Evolutionary conservation across 768 basidiomycete genomes (phyloP).

Genomic region (Russula dissimulans): DNA sequence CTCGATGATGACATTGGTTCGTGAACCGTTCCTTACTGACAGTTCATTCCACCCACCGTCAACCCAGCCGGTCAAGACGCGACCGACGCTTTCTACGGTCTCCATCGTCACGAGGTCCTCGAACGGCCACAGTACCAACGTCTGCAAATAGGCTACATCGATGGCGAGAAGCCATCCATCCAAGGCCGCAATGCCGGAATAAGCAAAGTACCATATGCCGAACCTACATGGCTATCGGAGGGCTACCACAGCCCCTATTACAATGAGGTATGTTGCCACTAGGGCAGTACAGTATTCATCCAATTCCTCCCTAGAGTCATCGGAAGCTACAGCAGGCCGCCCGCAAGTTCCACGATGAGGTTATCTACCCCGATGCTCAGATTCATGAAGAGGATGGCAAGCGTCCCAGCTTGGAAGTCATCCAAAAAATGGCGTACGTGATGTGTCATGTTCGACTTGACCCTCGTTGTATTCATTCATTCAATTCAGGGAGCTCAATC

Average conservation of each 20-base stretch:
- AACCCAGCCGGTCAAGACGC: slow-evolving; percentile 70
- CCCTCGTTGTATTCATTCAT: background rate
- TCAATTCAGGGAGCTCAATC: slow-evolving; percentile 45
- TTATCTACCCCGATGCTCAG: slow-evolving; percentile 43
- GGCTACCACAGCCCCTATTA: slow-evolving; percentile 75
- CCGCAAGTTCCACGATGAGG: slow-evolving; percentile 58
- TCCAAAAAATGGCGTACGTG: slow-evolving; percentile 73
- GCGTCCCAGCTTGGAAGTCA: slow-evolving; percentile 63
- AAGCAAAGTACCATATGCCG: slow-evolving; percentile 77
- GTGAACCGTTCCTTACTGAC: background rate
- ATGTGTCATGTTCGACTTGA: background rate
- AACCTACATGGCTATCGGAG: slow-evolving; percentile 70
- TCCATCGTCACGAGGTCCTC: slow-evolving; percentile 83
- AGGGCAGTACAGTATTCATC: no score
- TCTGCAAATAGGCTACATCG: slow-evolving; percentile 64
- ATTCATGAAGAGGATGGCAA: slow-evolving; percentile 86
- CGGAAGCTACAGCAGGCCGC: slow-evolving; percentile 50
- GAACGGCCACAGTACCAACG: slow-evolving; percentile 63
- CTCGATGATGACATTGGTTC: slow-evolving; percentile 68
- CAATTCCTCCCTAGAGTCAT: slow-evolving; percentile 39
- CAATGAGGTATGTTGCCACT: slow-evolving; percentile 41
- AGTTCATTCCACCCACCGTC: background rate
- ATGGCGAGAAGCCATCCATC: slow-evolving; percentile 51
- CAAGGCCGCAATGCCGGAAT: slow-evolving; percentile 41
- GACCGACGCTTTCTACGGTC: slow-evolving; percentile 79